Evolutionary conservation across 345 rosid genomes (phyloP).

Genomic region (Sonneratia caseolaris): DNA sequence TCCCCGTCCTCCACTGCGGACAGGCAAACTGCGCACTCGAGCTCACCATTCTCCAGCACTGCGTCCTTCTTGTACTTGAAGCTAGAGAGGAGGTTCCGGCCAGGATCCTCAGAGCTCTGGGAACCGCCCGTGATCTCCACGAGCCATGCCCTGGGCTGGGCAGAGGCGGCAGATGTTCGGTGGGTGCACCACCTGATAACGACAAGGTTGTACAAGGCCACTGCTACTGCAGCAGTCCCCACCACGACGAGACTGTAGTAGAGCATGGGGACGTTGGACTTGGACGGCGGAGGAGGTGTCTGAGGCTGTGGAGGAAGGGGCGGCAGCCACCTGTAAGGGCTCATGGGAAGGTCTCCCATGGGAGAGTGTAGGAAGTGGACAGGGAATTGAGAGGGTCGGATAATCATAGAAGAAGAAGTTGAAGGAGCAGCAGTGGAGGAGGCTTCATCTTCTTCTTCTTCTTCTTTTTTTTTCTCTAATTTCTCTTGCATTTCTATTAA

Average conservation of each 20-base stretch:
- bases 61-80: conserved; percentile 29
- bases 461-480: background rate
- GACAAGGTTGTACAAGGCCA: conserved; percentile 26
- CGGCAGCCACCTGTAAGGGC: background rate
- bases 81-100: conserved; percentile 14
- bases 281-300: conserved; percentile 10
- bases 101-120: conserved; percentile 14
- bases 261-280: conserved; percentile 28
- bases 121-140: conserved; percentile 9
- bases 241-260: conserved; percentile 36
- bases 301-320: conserved; percentile 2
- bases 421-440: too few relatives aligned
- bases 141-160: background rate
- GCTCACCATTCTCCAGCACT: conserved; percentile 7
- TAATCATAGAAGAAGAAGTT: background rate
- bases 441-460: background rate
- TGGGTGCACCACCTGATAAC: conserved; percentile 28
- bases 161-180: background rate
- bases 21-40: conserved; percentile 32
- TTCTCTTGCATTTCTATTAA: background rate
- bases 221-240: conserved; percentile 21
- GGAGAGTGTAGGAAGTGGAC: background rate
- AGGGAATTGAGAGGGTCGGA: background rate
- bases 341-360: conserved; percentile 15
- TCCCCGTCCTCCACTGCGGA: conserved; percentile 29